Percentiles rank a stretch among this genome's conserved stretches.
Evolutionary conservation across 805 yeast species (phyloP).

Genomic region (Hemisphaericaspora nanyangensis): DNA sequence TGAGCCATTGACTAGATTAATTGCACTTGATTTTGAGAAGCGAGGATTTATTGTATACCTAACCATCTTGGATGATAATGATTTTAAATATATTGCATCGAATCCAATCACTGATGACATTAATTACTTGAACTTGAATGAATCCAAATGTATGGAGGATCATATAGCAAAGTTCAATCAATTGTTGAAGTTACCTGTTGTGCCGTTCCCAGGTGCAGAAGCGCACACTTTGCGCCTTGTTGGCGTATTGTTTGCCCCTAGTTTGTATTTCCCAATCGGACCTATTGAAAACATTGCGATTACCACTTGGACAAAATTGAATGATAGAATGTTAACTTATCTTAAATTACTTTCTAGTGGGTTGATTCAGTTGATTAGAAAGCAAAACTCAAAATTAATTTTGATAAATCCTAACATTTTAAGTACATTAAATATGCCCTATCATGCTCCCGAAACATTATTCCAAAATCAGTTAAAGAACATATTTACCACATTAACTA

Average conservation of each 20-base stretch:
- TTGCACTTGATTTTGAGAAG: slow-evolving; percentile 70
- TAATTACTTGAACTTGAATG: slow-evolving; percentile 57
- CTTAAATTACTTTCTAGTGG: slow-evolving; percentile 53
- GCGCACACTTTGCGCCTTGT: slow-evolving; percentile 54
- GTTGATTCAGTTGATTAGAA: slow-evolving; percentile 49
- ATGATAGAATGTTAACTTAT: slow-evolving; percentile 45
- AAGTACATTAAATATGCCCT: slow-evolving; percentile 52
- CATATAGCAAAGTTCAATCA: slow-evolving; percentile 49
- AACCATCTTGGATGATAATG: slow-evolving; percentile 63
- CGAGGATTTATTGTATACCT: slow-evolving; percentile 81
- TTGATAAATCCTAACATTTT: slow-evolving; percentile 54
- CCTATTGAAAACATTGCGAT: slow-evolving; percentile 57
- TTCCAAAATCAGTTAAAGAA: slow-evolving; percentile 43
- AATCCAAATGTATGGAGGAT: slow-evolving; percentile 35
- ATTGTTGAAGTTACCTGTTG: slow-evolving; percentile 49
- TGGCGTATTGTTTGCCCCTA: slow-evolving; percentile 72
- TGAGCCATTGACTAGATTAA: slow-evolving; percentile 65
- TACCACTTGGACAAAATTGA: slow-evolving; percentile 49
- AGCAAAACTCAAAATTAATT: slow-evolving; percentile 47
- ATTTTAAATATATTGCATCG: slow-evolving; percentile 45
- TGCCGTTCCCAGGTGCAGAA: slow-evolving; percentile 55
- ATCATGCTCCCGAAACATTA: slow-evolving; percentile 60
- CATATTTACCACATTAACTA: slow-evolving; percentile 29
- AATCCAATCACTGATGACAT: slow-evolving; percentile 66
- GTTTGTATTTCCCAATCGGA: slow-evolving; percentile 62